These are phyloP conservation scores for Ajuga chamaepitys DNA, from an alignment of 257 asterid species.

Conservation along the genomic window DNA sequence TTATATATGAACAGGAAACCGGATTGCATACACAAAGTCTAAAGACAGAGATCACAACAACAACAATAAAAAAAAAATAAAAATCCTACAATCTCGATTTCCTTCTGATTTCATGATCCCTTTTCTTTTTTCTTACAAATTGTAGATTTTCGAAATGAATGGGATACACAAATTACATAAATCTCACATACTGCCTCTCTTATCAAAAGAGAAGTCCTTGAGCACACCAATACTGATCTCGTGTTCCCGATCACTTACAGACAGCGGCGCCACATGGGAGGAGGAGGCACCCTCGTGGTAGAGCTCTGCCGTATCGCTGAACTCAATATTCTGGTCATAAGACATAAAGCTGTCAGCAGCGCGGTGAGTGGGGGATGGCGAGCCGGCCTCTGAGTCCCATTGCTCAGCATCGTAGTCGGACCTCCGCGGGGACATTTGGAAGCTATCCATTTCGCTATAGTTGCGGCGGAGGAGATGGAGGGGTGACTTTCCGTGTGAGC, in stretches of 20 bases:
- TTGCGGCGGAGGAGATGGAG: constrained; percentile 55
- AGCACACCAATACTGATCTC: constrained; percentile 17
- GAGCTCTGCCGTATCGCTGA: too few species aligned
- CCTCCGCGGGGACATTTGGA: constrained; percentile 28
- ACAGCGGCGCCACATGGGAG: constrained; percentile 32
- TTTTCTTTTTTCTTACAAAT: too few species aligned
- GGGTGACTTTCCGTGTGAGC: constrained; percentile 51
- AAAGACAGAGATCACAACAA: too few species aligned
- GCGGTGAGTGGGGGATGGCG: constrained; percentile 33
- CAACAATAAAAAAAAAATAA: too few species aligned
- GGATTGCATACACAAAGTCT: too few species aligned
- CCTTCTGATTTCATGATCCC: too few species aligned
- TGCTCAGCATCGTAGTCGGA: constrained; percentile 17
- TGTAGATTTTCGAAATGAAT: background rate
- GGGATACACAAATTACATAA: background rate
- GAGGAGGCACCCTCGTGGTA: constrained; percentile 7
- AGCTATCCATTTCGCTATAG: constrained; percentile 38
- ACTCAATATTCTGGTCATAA: constrained; percentile 25
- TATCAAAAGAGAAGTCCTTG: constrained; percentile 42
- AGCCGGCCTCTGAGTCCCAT: constrained; percentile 35
- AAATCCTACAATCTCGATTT: too few species aligned
- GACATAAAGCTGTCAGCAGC: background rate
- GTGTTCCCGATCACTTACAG: constrained; percentile 7
- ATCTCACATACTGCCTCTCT: background rate
- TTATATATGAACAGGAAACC: too few species aligned